Conservation (phyloP, 2,329 filamentous ascomycete genomes). For the Epichloe scottii region DNA sequence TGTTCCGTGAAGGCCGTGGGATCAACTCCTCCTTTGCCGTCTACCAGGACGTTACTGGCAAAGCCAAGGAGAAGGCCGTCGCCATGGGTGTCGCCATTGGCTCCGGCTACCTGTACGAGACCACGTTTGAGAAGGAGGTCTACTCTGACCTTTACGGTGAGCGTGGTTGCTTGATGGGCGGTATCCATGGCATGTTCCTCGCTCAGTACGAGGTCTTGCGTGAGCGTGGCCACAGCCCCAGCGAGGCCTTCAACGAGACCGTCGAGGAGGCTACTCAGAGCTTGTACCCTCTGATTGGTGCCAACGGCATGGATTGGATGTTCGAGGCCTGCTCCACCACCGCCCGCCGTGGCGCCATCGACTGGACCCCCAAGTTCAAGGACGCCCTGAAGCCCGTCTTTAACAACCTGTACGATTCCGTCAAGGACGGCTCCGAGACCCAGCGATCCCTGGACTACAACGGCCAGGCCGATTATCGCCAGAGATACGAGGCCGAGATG, state of each 20-base stretch:
- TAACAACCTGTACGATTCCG: constrained; percentile 90
- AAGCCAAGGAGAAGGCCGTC: constrained; percentile 95
- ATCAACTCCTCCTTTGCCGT: constrained; percentile 99
- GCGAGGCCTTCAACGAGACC: constrained; percentile 99
- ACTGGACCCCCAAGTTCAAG: constrained; percentile 98
- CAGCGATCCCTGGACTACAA: constrained; percentile 96
- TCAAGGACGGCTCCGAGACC: constrained; percentile 86
- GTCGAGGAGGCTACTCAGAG: constrained; percentile 98
- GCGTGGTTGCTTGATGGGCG: constrained; percentile 99
- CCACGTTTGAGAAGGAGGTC: constrained; percentile 99
- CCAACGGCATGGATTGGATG: constrained; percentile 99
- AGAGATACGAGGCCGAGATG: constrained; percentile 97
- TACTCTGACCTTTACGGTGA: constrained; percentile 99
- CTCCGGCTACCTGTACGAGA: constrained; percentile 98
- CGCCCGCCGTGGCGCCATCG: constrained; percentile 93
- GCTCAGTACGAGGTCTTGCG: constrained; percentile 99
- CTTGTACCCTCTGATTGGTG: constrained; percentile 93
- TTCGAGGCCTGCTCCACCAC: constrained; percentile 99
- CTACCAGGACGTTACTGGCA: constrained; percentile 95
- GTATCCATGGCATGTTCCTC: constrained; percentile 99
- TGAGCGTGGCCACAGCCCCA: constrained; percentile 93
- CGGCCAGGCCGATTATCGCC: constrained; percentile 85
- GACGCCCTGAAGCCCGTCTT: constrained; percentile 97
- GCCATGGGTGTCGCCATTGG: constrained; percentile 95
- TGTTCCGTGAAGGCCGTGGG: constrained; percentile 97